These are phyloP conservation scores for Paecilomyces sp. DNA, from an alignment of 2,329 filamentous ascomycete species.

Conservation along the genomic window DNA sequence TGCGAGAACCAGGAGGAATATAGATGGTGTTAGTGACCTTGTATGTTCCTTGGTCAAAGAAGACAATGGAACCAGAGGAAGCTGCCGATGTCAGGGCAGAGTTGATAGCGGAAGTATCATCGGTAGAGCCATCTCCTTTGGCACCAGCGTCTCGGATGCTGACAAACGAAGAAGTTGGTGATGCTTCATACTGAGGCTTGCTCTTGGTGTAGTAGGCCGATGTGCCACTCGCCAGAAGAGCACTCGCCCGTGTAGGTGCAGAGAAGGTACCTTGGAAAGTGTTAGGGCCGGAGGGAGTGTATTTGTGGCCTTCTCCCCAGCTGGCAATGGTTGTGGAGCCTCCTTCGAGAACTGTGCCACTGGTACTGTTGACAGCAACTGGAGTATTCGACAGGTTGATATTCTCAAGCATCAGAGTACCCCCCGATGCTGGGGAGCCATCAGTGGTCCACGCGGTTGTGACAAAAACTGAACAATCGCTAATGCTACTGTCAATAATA, in stretches of 20 bases:
- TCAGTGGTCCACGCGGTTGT: constrained; percentile 35
- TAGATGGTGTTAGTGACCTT: constrained; percentile 40
- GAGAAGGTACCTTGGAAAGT: constrained; percentile 38
- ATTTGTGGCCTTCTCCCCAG: constrained; percentile 39
- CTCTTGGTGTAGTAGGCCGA: constrained; percentile 38
- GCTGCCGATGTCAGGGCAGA: constrained; percentile 47
- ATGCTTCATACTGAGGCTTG: constrained; percentile 49
- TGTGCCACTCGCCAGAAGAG: constrained; percentile 36
- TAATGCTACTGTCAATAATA: constrained; percentile 50
- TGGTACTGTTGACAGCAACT: constrained; percentile 34
- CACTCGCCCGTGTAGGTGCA: constrained; percentile 35
- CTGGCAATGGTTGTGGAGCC: constrained; percentile 29
- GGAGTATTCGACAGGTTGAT: constrained; percentile 44
- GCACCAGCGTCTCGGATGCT: constrained; percentile 38
- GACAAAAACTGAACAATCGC: constrained; percentile 44
- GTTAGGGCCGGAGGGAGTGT: constrained; percentile 37
- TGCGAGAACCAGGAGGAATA: constrained; percentile 42
- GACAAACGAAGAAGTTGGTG: constrained; percentile 31
- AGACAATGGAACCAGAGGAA: constrained; percentile 44
- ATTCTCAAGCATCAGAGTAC: constrained; percentile 51
- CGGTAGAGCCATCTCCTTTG: constrained; percentile 49
- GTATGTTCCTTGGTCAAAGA: constrained; percentile 52
- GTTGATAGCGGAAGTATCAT: constrained; percentile 56
- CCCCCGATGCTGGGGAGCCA: constrained; percentile 38
- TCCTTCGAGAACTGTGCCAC: constrained; percentile 30